Conservation (phyloP, 1,139 yeast species). For the Candida glucosophila region DNA sequence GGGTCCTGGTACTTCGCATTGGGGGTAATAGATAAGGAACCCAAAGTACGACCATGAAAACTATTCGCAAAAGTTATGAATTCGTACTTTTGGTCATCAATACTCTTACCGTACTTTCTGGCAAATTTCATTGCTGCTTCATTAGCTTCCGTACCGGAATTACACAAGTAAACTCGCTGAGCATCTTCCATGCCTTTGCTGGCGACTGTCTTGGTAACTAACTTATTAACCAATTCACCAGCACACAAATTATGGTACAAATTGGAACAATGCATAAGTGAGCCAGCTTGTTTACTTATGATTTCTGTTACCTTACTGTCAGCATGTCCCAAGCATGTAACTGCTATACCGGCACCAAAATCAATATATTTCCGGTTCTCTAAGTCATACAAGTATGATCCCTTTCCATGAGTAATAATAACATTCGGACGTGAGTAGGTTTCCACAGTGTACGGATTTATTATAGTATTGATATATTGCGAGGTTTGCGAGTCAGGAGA, state of each 20-base stretch:
- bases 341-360: constrained; percentile 94
- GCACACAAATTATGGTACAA: constrained; percentile 80
- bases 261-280: constrained; percentile 78
- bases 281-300: constrained; percentile 59
- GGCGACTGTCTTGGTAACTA: constrained; percentile 59
- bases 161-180: constrained; percentile 76
- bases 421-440: constrained; percentile 77
- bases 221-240: constrained; percentile 63
- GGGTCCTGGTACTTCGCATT: constrained; percentile 90
- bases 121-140: constrained; percentile 97
- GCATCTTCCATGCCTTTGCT: constrained; percentile 79
- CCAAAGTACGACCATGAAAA: constrained; percentile 94
- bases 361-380: constrained; percentile 76
- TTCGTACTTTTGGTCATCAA: constrained; percentile 53
- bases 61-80: constrained; percentile 80
- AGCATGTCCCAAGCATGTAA: constrained; percentile 87
- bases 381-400: constrained; percentile 67
- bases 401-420: constrained; percentile 64
- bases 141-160: constrained; percentile 95
- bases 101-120: constrained; percentile 65
- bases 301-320: constrained; percentile 66
- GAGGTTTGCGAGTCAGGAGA: constrained; percentile 18
- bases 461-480: constrained; percentile 24
- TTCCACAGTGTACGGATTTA: constrained; percentile 60
- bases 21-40: constrained; percentile 86